Conservation (phyloP, 108 stramenopile genomes). For the Asterionellopsis glacialis region DNA sequence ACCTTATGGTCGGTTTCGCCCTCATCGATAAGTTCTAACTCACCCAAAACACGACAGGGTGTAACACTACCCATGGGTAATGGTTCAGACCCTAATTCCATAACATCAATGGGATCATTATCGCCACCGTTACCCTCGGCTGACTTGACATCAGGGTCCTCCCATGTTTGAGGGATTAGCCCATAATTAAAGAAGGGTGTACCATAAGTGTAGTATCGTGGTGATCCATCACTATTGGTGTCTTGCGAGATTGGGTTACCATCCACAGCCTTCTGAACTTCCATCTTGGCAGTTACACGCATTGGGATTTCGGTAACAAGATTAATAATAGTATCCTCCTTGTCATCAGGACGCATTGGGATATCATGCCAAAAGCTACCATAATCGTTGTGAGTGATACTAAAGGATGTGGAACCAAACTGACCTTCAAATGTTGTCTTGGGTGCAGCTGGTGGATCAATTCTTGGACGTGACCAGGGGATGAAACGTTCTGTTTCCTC, state of each 20-base stretch:
- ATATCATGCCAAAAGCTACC: conserved; percentile 93
- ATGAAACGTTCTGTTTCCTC: conserved; percentile 85
- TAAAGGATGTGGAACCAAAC: conserved; percentile 75
- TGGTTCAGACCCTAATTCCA: conserved; percentile 86
- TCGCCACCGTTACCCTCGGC: conserved; percentile 87
- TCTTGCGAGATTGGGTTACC: conserved; percentile 85
- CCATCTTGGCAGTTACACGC: conserved; percentile 96
- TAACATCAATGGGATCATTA: conserved; percentile 97
- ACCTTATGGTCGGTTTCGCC: conserved; percentile 98
- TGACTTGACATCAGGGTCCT: conserved; percentile 81
- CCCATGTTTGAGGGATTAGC: conserved; percentile 96
- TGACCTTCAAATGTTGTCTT: conserved; percentile 49
- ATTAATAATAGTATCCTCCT: conserved; percentile 59
- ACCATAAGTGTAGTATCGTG: conserved; percentile 96
- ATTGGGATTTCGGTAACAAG: conserved; percentile 94
- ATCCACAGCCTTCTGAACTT: conserved; percentile 74
- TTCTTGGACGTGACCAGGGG: conserved; percentile 86
- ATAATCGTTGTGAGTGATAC: conserved; percentile 42
- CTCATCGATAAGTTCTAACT: conserved; percentile 94
- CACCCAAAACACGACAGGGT: conserved; percentile 91
- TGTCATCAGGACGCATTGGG: conserved; percentile 53
- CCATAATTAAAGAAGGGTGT: conserved; percentile 98
- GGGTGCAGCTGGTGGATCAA: conserved; percentile 50
- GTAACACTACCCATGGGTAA: conserved; percentile 89
- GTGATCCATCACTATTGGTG: conserved; percentile 88